Conservation (phyloP, 768 basidiomycete genomes). For the Polyporus arcularius region DNA sequence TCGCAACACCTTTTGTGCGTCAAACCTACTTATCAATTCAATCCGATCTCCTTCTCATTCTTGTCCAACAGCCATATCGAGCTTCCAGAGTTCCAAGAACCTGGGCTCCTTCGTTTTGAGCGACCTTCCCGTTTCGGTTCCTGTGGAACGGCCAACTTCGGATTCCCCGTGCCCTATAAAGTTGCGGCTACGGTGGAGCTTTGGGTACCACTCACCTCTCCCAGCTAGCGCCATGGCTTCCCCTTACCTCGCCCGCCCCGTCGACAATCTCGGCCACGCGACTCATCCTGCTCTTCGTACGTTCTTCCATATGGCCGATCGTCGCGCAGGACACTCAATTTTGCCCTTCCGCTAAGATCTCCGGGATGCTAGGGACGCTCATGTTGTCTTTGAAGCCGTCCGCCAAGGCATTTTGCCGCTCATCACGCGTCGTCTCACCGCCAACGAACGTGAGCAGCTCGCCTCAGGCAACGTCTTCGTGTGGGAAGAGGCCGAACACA, state of each 20-base stretch:
- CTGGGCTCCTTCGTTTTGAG: constrained; percentile 18
- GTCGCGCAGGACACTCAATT: background rate
- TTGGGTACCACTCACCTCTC: constrained; percentile 10
- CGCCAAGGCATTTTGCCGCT: constrained; percentile 69
- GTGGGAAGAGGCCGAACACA: constrained; percentile 82
- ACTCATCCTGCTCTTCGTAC: constrained; percentile 36
- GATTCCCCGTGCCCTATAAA: constrained; percentile 25
- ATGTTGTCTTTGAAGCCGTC: constrained; percentile 75
- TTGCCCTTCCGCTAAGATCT: constrained; percentile 48
- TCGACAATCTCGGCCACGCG: constrained; percentile 21
- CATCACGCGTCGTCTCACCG: constrained; percentile 68
- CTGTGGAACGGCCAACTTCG: constrained; percentile 24
- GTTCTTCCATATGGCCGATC: constrained; percentile 3
- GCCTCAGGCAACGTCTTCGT: constrained; percentile 78
- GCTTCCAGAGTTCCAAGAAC: constrained; percentile 17
- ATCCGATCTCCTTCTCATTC: constrained; percentile 19
- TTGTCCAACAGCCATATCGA: constrained; percentile 10
- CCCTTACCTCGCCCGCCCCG: constrained; percentile 8
- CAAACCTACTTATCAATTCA: constrained; percentile 14
- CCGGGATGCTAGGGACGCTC: constrained; percentile 79
- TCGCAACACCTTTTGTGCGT: constrained; percentile 11
- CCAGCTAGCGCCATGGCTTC: constrained; percentile 12
- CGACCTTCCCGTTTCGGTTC: constrained; percentile 22
- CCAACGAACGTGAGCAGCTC: constrained; percentile 69
- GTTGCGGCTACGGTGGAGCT: constrained; percentile 16